Evolutionary conservation across 768 basidiomycete species (phyloP).

Genomic region (Serpula lacrymans): DNA sequence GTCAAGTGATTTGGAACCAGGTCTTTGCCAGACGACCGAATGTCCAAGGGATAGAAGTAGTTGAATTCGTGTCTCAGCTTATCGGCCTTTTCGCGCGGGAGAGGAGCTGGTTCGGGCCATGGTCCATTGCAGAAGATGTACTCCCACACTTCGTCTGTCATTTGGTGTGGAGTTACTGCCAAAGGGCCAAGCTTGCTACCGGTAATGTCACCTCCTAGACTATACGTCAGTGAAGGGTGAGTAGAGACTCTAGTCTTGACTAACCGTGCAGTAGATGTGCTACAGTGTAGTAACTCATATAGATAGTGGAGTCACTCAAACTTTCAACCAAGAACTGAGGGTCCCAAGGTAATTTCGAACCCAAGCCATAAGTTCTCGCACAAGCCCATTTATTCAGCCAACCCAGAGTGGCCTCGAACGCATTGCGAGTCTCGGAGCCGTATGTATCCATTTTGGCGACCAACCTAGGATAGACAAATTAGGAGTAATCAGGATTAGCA

Average conservation of each 20-base stretch:
- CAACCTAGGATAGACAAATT: slow-evolving; percentile 43
- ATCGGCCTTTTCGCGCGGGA: slow-evolving; percentile 77
- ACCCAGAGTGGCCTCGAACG: slow-evolving; percentile 84
- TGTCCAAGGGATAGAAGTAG: slow-evolving; percentile 98
- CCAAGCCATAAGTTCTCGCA: slow-evolving; percentile 95
- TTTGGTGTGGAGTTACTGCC: slow-evolving; percentile 82
- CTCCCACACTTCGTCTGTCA: slow-evolving; percentile 99
- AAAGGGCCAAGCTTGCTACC: slow-evolving; percentile 79
- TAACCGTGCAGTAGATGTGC: slow-evolving; percentile 88
- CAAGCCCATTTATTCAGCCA: slow-evolving; percentile 99
- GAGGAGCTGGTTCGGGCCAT: slow-evolving; percentile 63
- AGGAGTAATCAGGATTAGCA: neutral
- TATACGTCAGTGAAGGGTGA: slow-evolving; percentile 9
- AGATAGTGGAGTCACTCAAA: slow-evolving; percentile 95
- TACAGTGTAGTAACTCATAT: slow-evolving; percentile 98
- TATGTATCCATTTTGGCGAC: slow-evolving; percentile 88
- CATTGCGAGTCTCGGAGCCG: slow-evolving; percentile 86
- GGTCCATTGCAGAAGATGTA: slow-evolving; percentile 81
- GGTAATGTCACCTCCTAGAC: slow-evolving; percentile 64
- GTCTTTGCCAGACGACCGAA: slow-evolving; percentile 97
- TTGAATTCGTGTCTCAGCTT: slow-evolving; percentile 85
- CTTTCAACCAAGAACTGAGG: slow-evolving; percentile 95
- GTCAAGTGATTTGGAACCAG: slow-evolving; percentile 94
- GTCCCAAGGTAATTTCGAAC: slow-evolving; percentile 96
- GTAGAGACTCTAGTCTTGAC: slow-evolving; percentile 15